Evolutionary conservation across 352 stramenopile species (phyloP).

Genomic region (Phytophthora nicotianae): DNA sequence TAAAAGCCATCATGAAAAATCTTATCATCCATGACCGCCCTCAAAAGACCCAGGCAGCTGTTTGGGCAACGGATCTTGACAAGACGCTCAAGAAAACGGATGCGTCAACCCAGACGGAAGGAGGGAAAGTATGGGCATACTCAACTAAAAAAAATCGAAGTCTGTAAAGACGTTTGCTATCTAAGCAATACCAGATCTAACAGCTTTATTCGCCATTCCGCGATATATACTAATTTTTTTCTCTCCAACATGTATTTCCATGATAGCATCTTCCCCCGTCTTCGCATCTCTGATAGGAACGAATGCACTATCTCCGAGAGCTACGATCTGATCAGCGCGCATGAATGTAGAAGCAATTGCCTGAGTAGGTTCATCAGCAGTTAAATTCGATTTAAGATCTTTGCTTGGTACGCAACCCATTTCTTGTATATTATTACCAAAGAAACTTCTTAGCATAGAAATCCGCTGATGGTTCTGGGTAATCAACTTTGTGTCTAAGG

Average conservation of each 20-base stretch:
- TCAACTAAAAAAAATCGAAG: constrained; percentile 14
- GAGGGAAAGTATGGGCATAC: constrained; percentile 21
- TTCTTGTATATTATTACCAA: constrained; percentile 3
- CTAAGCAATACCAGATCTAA: constrained; percentile 6
- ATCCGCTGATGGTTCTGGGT: not conserved
- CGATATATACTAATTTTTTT: constrained; percentile 2
- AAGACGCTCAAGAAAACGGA: constrained; percentile 13
- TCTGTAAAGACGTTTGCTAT: constrained; percentile 21
- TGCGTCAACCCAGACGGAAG: constrained; percentile 20
- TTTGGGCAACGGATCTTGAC: constrained; percentile 13
- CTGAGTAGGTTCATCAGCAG: not conserved
- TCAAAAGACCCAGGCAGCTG: constrained; percentile 2
- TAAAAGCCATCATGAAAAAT: constrained; percentile 24
- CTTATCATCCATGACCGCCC: constrained; percentile 5
- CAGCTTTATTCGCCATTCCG: not conserved
- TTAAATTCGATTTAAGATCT: not conserved
- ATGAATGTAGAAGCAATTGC: not conserved
- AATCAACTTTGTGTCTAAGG: not conserved
- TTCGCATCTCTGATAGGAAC: not conserved
- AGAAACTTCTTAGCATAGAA: constrained; percentile 3
- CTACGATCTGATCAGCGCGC: not conserved
- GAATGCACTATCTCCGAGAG: not conserved
- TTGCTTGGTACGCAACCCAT: not conserved
- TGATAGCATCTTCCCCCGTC: not conserved
- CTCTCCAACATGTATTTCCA: not conserved